Base-by-base conservation (phyloP, 176 grass and related monocot species). In the Hordeum marinum region DNA sequence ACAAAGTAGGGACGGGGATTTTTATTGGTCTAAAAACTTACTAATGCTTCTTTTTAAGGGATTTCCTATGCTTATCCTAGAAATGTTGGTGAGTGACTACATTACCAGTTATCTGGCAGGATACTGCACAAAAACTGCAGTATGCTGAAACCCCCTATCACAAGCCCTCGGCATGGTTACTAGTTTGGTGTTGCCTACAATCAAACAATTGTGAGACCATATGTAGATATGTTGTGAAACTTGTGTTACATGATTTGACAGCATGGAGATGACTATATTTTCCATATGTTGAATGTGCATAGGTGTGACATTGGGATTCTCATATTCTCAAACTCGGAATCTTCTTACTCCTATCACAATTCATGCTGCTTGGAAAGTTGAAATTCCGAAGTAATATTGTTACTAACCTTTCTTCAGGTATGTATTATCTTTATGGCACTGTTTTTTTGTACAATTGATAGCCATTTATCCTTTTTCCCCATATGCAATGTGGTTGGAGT, bases 321-420 rank as follows among this genome's bases (percentile, higher is more conserved):
- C 93, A 36, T 98, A 95, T 90, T 89, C 93, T 85, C 93, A 95
- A 84, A 98, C 93, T 85, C 93, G 84, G 18, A 98, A 98, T 87
- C 90, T 98, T 80, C 89, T 98, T 62, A 90, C 96, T 43, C 91
- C 96, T 69, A 95, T 98, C 84, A 84, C 81, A 11, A 91, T 95
- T 81, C 96, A 98, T 82, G 93, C 93, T 60, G 17, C 89, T 27
- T 98, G 96, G 96, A 29, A 29, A 29, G 29, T 29, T 29, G 29
- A 2, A 98, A 98, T 64, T 92, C 93, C 0, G 96, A 91, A 63
- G 89, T 98, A 57, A 92, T 98, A 83, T 84, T 98, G 37, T 79
- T 98, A 82, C 96, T 98, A 83, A 98, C 91, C 48, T 68, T 94
- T 92, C 90, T 98, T 86, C 95, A 94, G 92, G 95, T 94, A 89